Percentiles rank a stretch among this genome's conserved stretches.
phyloP scores from a whole-genome alignment of 2,329 filamentous ascomycete genomes.

The Phaeosphaeriaceae sp. region DNA sequence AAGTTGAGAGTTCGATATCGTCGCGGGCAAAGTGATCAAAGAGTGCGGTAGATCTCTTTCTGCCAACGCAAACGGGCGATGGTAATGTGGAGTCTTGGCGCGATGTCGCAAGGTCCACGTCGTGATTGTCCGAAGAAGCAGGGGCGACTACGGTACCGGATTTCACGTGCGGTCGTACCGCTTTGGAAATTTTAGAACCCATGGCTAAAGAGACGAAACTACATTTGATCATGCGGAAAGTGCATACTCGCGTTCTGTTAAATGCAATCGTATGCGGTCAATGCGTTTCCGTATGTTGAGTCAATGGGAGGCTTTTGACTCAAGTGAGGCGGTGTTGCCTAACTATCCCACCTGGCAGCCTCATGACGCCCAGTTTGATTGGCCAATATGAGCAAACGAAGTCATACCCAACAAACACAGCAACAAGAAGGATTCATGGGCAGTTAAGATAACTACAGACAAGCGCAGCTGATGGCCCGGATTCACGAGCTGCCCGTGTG shows the following conservation, averaged over 20 bases:
- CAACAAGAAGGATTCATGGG: background rate
- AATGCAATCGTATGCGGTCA: background rate
- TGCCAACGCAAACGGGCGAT: background rate
- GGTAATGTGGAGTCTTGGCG: conserved; percentile 17
- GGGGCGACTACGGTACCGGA: conserved; percentile 23
- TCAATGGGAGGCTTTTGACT: conserved; percentile 29
- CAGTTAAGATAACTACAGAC: background rate
- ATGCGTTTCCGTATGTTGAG: conserved; percentile 15
- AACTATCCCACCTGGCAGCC: conserved; percentile 32
- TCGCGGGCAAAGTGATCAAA: conserved; percentile 9
- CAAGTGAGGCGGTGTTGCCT: conserved; percentile 35
- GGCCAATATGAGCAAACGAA: conserved; percentile 11
- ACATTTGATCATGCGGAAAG: background rate
- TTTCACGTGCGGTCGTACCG: conserved; percentile 24
- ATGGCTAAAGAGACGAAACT: conserved; percentile 19
- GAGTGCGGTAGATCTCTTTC: background rate
- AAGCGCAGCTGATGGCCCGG: background rate
- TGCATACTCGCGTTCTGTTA: conserved; percentile 5
- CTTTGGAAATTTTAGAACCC: conserved; percentile 38
- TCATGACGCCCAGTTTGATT: conserved; percentile 24
- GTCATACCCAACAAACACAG: conserved; percentile 7
- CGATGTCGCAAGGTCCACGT: conserved; percentile 17
- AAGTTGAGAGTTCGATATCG: conserved; percentile 13
- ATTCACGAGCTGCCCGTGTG: background rate
- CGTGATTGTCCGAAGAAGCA: conserved; percentile 14